Evolutionary conservation across 1,284 basidiomycete genomes (phyloP), one percentile per base, ranked within the genome.

Genomic region (Microbotryum intermedium): DNA sequence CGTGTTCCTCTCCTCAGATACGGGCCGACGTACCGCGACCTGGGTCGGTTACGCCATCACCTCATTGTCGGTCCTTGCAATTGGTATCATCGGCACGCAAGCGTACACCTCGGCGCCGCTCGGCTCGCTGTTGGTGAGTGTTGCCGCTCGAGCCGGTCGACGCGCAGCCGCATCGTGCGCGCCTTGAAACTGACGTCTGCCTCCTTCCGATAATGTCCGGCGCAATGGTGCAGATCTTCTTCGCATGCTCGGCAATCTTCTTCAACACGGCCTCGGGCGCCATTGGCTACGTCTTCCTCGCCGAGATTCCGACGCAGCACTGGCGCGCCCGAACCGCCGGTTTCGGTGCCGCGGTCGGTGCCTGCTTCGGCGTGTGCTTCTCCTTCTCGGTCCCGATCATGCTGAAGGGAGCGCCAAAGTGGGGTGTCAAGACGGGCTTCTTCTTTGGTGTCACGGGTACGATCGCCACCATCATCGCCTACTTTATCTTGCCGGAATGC

Each of bases 31-130:
- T 21, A 66, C 62, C 0, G 44, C 72, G 7, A 71, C 70, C 8
- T 61, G 72, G 20, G 66, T 65, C 44, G 65, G 64, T 1, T 73
- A 69, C 53, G 60, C 45, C 13, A 53, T 70, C 16, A 67, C 68
- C 26, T 57, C 63, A 10, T 42, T 65, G 21, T 54, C 66, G 10
- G 68, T 71, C 5, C 60, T 72, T 4, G 49, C 55, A 6, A 52
- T 73, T n/a, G 71, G 69, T 25, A 70, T 72, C 49, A 53, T 72
- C 26, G 70, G 71, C 2, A 69, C 59, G 53, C 70, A 71, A 43
- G 61, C 72, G 53, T 70, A 71, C 55, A 47, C 58, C 6, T 59
- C 50, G n/a, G 34, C 61, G 39, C 23, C 60, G 3, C 50, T 52
- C 21, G 57, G 39, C 8, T 58, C 50, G 9, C 34, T 52, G 18